Percentiles rank a stretch among this genome's conserved stretches.
Conservation (phyloP, 495 filamentous ascomycete genomes). For the Hypomontagnella monticulosa region DNA sequence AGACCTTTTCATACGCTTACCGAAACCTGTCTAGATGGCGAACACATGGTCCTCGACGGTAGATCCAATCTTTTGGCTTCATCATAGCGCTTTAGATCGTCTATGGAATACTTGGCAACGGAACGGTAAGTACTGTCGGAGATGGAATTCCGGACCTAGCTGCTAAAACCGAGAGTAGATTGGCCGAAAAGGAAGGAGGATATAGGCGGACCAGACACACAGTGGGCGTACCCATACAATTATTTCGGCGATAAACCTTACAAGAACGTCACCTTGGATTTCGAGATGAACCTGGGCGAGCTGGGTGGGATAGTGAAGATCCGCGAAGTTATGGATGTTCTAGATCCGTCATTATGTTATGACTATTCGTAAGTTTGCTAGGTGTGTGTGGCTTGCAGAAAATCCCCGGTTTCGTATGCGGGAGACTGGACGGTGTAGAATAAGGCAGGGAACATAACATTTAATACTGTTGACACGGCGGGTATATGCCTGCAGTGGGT, state of each 20-base stretch:
- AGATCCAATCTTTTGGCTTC: constrained; percentile 65
- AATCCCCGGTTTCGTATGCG: not conserved
- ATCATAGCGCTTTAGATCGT: constrained; percentile 62
- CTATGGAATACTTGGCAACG: constrained; percentile 64
- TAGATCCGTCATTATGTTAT: constrained; percentile 50
- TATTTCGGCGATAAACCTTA: constrained; percentile 45
- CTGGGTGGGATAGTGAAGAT: constrained; percentile 42
- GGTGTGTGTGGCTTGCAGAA: not conserved
- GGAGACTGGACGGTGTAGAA: not conserved
- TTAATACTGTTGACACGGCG: too few relatives aligned
- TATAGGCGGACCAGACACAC: constrained; percentile 47
- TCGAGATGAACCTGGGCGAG: constrained; percentile 39
- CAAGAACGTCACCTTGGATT: constrained; percentile 52
- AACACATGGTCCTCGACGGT: constrained; percentile 44
- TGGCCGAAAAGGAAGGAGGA: constrained; percentile 41
- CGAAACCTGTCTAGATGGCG: constrained; percentile 19
- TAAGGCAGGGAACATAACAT: not conserved
- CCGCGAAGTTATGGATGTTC: constrained; percentile 52
- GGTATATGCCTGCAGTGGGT: not conserved
- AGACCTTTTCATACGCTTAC: constrained; percentile 20
- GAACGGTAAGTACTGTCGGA: constrained; percentile 31
- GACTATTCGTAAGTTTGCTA: constrained; percentile 37
- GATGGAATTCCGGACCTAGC: not conserved
- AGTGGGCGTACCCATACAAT: constrained; percentile 48
- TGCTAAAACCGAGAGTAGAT: constrained; percentile 12